phyloP scores from a whole-genome alignment of 176 grass and related monocot genomes.

The Oryza punctata region DNA sequence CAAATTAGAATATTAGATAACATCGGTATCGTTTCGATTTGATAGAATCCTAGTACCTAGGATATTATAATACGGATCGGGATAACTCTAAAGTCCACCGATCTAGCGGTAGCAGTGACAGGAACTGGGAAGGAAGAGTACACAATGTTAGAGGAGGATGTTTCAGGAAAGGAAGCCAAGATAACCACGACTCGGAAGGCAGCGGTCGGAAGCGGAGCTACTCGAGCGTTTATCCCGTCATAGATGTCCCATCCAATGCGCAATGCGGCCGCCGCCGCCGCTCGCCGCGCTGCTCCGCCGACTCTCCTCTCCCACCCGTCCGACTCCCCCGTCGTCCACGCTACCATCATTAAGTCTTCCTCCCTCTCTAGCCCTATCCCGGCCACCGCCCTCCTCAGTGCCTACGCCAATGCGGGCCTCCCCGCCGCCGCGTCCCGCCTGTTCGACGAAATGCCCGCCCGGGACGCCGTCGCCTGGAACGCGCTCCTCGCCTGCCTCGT shows the following conservation, averaged over 20 bases:
- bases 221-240: too few relatives aligned
- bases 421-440: constrained; percentile 39
- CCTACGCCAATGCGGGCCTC: constrained; percentile 41
- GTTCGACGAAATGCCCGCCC: constrained; percentile 64
- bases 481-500: constrained; percentile 53
- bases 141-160: too few relatives aligned
- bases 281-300: constrained; percentile 31
- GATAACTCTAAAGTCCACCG: too few relatives aligned
- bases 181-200: too few relatives aligned
- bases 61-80: too few relatives aligned
- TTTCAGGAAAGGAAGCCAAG: too few relatives aligned
- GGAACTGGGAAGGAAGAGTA: too few relatives aligned
- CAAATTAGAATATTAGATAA: too few relatives aligned
- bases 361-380: constrained; percentile 37
- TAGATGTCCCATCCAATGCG: neutral
- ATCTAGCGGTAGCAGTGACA: too few relatives aligned
- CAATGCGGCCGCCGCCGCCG: neutral
- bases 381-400: constrained; percentile 55
- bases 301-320: constrained; percentile 31
- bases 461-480: constrained; percentile 68
- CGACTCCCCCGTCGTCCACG: neutral
- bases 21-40: too few relatives aligned
- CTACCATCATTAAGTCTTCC: constrained; percentile 47
- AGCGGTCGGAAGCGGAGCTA: too few relatives aligned
- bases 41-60: too few relatives aligned